Conservation (phyloP, 805 yeast genomes). For the Candida patagonica region DNA sequence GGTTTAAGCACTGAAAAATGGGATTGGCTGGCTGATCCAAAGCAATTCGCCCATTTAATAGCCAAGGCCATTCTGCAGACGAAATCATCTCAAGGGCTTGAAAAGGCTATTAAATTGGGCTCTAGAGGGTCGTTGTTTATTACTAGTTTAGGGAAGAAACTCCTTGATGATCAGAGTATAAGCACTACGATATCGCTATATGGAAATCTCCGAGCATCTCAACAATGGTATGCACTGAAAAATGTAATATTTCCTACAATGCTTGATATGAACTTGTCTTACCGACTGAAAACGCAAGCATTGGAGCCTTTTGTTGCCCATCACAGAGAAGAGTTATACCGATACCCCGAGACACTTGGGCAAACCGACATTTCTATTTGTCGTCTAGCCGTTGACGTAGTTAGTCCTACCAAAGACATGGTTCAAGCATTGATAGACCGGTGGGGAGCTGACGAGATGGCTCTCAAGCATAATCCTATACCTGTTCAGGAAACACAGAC, state of each 20-base stretch:
- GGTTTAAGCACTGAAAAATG: not conserved
- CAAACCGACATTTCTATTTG: not conserved
- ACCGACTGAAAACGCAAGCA: not conserved
- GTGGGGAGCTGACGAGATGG: constrained; percentile 31
- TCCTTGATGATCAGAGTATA: not conserved
- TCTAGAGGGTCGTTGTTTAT: constrained; percentile 5
- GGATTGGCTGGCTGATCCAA: constrained; percentile 16
- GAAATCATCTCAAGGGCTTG: not conserved
- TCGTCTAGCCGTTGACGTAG: constrained; percentile 1
- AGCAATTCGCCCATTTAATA: constrained; percentile 17
- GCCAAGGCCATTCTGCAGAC: constrained; percentile 12
- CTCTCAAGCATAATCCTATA: constrained; percentile 34
- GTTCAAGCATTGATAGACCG: constrained; percentile 13
- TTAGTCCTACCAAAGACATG: not conserved
- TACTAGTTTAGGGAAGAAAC: not conserved
- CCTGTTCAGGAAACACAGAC: constrained; percentile 41
- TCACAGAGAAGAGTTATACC: not conserved
- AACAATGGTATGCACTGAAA: constrained; percentile 1
- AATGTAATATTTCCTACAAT: not conserved
- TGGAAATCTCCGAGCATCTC: not conserved
- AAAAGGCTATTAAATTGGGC: constrained; percentile 2
- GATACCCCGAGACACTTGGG: not conserved
- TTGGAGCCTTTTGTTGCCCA: not conserved
- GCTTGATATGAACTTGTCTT: not conserved
- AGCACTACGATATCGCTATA: no score